Evolutionary conservation across 2,329 filamentous ascomycete species (phyloP).

Genomic region (Elsinoe batatas): DNA sequence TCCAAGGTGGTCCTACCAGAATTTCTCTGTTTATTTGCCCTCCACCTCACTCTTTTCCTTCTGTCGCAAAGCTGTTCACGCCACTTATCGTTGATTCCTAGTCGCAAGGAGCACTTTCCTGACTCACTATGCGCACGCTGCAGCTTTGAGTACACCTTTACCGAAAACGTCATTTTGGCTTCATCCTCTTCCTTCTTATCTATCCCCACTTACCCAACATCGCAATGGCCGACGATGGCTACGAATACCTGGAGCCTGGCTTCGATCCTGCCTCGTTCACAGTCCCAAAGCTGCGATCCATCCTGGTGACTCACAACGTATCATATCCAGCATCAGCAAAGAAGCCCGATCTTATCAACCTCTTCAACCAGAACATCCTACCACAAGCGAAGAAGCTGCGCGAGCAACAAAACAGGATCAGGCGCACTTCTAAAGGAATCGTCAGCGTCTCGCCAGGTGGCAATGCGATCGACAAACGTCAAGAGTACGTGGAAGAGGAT

Average conservation of each 20-base stretch:
- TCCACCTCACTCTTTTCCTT: slow-evolving; percentile 1
- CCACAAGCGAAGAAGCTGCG: slow-evolving; percentile 71
- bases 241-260: slow-evolving; percentile 74
- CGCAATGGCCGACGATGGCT: slow-evolving; percentile 35
- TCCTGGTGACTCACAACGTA: slow-evolving; percentile 81
- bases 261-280: slow-evolving; percentile 81
- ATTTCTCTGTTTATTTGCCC: slow-evolving; percentile 9
- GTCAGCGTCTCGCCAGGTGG: slow-evolving; percentile 55
- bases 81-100: background rate
- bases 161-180: background rate
- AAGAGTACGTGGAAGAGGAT: slow-evolving; percentile 44
- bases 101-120: background rate
- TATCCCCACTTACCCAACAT: background rate
- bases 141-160: background rate
- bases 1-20: background rate
- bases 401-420: slow-evolving; percentile 63
- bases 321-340: slow-evolving; percentile 82
- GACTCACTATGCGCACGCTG: background rate
- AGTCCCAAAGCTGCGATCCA: slow-evolving; percentile 78
- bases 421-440: slow-evolving; percentile 82
- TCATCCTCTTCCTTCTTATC: background rate
- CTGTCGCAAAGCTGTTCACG: background rate
- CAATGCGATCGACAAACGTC: slow-evolving; percentile 48
- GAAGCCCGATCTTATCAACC: slow-evolving; percentile 75
- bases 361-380: slow-evolving; percentile 70